Evolutionary conservation across 169 alveolate genomes (phyloP).

Genomic region (Haemoproteus tartakovskyi): DNA sequence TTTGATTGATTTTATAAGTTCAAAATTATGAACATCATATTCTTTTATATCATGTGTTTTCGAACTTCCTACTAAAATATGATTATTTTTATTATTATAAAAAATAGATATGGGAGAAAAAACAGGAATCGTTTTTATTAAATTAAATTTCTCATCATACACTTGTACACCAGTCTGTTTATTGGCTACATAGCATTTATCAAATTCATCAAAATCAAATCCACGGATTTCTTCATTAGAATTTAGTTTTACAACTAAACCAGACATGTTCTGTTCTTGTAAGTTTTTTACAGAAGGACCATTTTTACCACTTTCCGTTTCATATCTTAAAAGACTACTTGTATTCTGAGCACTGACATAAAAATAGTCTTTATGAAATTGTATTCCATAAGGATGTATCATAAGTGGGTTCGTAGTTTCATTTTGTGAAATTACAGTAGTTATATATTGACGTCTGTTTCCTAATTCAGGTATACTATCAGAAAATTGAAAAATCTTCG

Average conservation of each 20-base stretch:
- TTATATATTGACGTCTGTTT: conserved; percentile 46
- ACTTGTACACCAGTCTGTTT: conserved; percentile 59
- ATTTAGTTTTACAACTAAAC: conserved; percentile 42
- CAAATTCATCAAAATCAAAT: conserved; percentile 36
- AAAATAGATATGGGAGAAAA: conserved; percentile 60
- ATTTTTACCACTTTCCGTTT: conserved; percentile 6
- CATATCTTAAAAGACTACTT: conserved; percentile 40
- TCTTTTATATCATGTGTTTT: conserved; percentile 64
- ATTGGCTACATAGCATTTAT: conserved; percentile 54
- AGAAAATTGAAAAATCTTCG: conserved; percentile 48
- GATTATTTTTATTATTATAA: conserved; percentile 18
- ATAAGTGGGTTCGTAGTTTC: conserved; percentile 31
- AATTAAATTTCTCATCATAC: conserved; percentile 54
- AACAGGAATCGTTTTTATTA: conserved; percentile 38
- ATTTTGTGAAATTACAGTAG: conserved; percentile 31
- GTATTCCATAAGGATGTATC: conserved; percentile 63
- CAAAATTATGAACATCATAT: conserved; percentile 44
- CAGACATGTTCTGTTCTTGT: conserved; percentile 4
- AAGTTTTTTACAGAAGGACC: conserved; percentile 8
- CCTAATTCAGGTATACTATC: conserved; percentile 15
- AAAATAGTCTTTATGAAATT: conserved; percentile 32
- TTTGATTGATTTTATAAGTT: conserved; percentile 40
- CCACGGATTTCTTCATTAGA: conserved; percentile 64
- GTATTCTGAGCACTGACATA: conserved; percentile 64
- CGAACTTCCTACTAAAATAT: conserved; percentile 63